Evolutionary conservation across 2,329 filamentous ascomycete species (phyloP), one percentile per base, ranked within the genome.

Genomic region (Trichoderma koningiopsis): DNA sequence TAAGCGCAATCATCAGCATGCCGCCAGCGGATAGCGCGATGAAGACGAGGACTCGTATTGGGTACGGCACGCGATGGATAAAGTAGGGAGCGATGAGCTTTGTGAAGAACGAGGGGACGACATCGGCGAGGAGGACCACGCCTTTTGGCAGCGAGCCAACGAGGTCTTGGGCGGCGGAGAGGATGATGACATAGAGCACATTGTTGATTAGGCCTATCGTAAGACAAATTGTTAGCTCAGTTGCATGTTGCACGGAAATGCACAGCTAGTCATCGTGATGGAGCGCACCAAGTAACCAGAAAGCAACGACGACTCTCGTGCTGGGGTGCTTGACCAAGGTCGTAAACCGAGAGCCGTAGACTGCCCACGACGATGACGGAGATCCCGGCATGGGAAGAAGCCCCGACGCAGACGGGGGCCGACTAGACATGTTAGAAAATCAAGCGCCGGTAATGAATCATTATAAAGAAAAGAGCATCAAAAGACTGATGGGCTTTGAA

Each of bases 141-240:
- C 92, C 93, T 80, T 98, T 98, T 61, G 96, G 96, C 1, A 97
- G 86, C 37, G 92, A 91, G 43, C 95, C 95, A 74, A 98, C 96
- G 71, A 99, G 92, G 77, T 99, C 96, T 75, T 97, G 92, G 4
- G 96, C 96, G 43, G 96, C 92, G 35, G 94, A 96, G 76, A 99
- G 91, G 77, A 98, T 96, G 79, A 98, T 92, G 68, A 98, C 95
- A 81, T 97, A 98, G 81, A 97, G 91, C 74, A 98, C 93, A 82
- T 98, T 98, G 81, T 99, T 98, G 78, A 98, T 96, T 22, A 82
- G 77, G 68, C 81, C 81, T 82, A 27, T 31, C 1, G 31, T 5
- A 49, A 8, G 31, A 1, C 13, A 22, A 49, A 33, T 6, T 8
- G 52, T 75, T 60, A 75, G 72, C 49, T 29, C 22, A 40, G 14